A percentile compares a stretch with the other conserved stretches of the same genome.
These are phyloP conservation scores for Fusarium goolgardi DNA, from an alignment of 2,329 filamentous ascomycete species.

Conservation along the genomic window DNA sequence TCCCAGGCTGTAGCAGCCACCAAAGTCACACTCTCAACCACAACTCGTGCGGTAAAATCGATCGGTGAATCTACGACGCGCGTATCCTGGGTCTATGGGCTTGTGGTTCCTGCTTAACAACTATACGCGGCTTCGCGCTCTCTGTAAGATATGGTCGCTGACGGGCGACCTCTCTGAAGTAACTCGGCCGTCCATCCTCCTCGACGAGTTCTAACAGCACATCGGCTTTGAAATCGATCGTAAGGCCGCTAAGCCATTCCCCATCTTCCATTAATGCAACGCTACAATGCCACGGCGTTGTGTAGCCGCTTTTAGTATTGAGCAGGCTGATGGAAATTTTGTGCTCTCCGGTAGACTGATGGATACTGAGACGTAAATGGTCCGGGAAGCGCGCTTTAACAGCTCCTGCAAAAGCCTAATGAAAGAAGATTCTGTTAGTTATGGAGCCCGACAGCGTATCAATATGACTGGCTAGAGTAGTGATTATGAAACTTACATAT, in stretches of 20 bases:
- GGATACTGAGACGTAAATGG: slow-evolving; percentile 48
- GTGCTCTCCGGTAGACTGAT: slow-evolving; percentile 44
- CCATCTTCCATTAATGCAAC: background rate
- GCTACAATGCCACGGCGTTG: slow-evolving; percentile 50
- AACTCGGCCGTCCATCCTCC: background rate
- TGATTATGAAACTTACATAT: slow-evolving; percentile 34
- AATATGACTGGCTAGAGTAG: too few relatives aligned
- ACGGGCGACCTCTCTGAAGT: background rate
- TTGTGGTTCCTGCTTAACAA: background rate
- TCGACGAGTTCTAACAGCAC: background rate
- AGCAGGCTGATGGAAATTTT: slow-evolving; percentile 49
- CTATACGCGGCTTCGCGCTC: background rate
- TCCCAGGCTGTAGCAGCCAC: too few relatives aligned
- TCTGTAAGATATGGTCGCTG: background rate
- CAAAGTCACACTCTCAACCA: background rate
- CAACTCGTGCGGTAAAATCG: fast-evolving
- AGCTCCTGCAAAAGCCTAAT: slow-evolving; percentile 46
- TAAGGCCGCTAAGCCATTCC: background rate
- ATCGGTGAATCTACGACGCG: fast-evolving
- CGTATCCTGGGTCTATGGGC: background rate
- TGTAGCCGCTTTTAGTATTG: slow-evolving; percentile 48
- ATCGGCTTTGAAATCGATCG: background rate
- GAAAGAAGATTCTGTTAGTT: background rate
- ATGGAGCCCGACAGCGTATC: too few relatives aligned
- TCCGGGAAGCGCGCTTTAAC: slow-evolving; percentile 44